Evolutionary conservation across 1,284 basidiomycete genomes (phyloP), one percentile per base, ranked within the genome.

Genomic region (Cryptococcus maquisensis): DNA sequence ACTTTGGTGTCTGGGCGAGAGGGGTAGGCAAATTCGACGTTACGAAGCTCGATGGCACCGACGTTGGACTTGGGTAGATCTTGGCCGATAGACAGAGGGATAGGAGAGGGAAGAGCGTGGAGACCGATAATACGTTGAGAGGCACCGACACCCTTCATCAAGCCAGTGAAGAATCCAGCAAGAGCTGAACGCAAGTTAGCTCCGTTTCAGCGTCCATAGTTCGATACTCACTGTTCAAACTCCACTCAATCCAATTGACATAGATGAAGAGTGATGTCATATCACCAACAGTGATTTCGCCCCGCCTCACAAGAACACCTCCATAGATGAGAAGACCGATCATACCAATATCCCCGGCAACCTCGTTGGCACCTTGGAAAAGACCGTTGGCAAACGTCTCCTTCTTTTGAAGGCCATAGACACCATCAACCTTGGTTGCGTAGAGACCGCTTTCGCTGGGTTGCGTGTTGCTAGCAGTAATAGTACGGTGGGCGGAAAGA

Each of bases 11-110:
- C 81, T 0, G 90, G 90, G 28, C 95, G 86, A 2, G 90, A 88
- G 1, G 95, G 95, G 70, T 98, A 98, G 66, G 80, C 86, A 79
- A 98, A 97, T 48, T 83, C 81, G 66, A 98, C 82, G 62, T 88
- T 76, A 58, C 88, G 82, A 47, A 97, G 74, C 8, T 79, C 78
- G 65, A 98, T 90, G 65, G 88, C 81, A 24, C 95, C 94, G 1
- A 80, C 49, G 32, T 62, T 49, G 15, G 58, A 50, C 32, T 60
- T 56, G 15, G 63, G 52, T 1, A 75, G 62, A 2, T 62, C 62
- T 38, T 61, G 60, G 32, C 73, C 73, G 26, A 67, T 65, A 0
- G 67, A 68, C 1, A 75, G 59, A 0, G 71, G 72, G 23, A 73
- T 71, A 2, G 73, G 73, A 23, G 73, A 71, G 1, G 65, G 62